Base-by-base conservation (phyloP, 2,329 filamentous ascomycete genomes). In the Hymenoscyphus albidus region DNA sequence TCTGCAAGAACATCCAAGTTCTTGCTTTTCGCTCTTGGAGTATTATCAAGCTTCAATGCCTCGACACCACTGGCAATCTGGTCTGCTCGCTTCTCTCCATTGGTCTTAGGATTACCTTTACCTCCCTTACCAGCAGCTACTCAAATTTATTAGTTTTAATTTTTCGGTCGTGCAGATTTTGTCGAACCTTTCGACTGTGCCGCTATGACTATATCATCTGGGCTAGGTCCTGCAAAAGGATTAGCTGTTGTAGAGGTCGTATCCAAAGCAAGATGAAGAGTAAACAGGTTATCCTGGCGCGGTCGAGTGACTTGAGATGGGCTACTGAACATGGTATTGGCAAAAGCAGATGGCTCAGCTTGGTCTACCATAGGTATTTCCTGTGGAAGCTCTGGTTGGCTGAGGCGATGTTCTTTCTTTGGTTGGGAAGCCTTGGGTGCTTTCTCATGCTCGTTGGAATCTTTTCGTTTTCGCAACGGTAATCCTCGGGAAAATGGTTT, bases 171-270 rank as follows among this genome's bases (percentile, higher is more conserved):
- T 62, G 67, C 68, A 66, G 73, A 73, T 65, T 67, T 71, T 64
- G 72, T 70, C 87, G 88, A 91, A 92, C 90, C 89, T 92, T 93
- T 90, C 79, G 88, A 88, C 82, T 97, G 94, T 71, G 93, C 94
- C 77, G 88, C 87, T 68, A 92, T 83, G 73, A 97, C 91, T 74
- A 95, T 80, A 77, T 97, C 93, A 80, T 98, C 93, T 70, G 93
- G 93, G 78, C 93, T 97, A 63, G 94, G 93, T 76, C 87, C 86
- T 81, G 88, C 82, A 79, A 97, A 97, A 65, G 88, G 85, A 74
- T 86, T 80, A 73, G 81, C 72, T 74, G 78, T 81, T 74, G 75
- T 81, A 63, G 75, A 74, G 22, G 71, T 70, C 59, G 70, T 69
- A 64, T 68, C 70, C 44, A 74, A 72, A 62, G 48, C 62, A 64